Evolutionary conservation across 1,284 basidiomycete genomes (phyloP), one percentile per base, ranked within the genome.

Genomic region (Leccinum cinnamomeum): DNA sequence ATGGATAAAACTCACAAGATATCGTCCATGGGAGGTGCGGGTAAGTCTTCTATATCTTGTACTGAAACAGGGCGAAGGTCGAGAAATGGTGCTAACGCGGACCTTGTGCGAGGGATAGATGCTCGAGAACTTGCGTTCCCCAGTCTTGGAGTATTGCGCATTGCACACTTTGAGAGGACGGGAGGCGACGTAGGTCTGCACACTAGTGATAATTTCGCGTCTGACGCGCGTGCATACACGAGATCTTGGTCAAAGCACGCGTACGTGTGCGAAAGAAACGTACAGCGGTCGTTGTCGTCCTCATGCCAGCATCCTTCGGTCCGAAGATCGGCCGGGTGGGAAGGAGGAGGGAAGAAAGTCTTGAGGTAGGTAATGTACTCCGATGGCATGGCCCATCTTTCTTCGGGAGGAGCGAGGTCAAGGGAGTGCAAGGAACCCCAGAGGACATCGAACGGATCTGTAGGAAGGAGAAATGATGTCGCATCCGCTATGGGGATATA

Each of bases 391-490:
- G 70, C 67, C 67, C 79, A 78, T 57, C 67, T 76, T 68, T 88
- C 85, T 33, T 83, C 79, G 59, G 79, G 83, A 10, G 75, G 68
- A 12, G 72, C 61, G 18, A 81, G 64, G 12, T 74, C 62, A 61
- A 55, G 73, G 60, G 16, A 82, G 62, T 64, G 67, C 66, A 68
- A 77, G 66, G 20, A 76, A 62, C 23, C 70, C 70, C 56, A 69
- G 72, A 86, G 76, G 7, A 67, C 65, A 2, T 81, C 78, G 51
- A 82, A 82, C 10, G 84, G 85, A 50, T 87, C 86, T 25, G 74
- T 69, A 10, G 81, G 82, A 12, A 83, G 76, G 23, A 75, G 71
- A 16, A 88, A 76, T 4, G 81, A 81, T 33, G 77, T 79, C 3
- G 82, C 78, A 62, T 88, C 85, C 39, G 75, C 74, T 50, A 78